Evolutionary conservation across 1,284 basidiomycete genomes (phyloP).

Genomic region (Apiotrichum montevideense): DNA sequence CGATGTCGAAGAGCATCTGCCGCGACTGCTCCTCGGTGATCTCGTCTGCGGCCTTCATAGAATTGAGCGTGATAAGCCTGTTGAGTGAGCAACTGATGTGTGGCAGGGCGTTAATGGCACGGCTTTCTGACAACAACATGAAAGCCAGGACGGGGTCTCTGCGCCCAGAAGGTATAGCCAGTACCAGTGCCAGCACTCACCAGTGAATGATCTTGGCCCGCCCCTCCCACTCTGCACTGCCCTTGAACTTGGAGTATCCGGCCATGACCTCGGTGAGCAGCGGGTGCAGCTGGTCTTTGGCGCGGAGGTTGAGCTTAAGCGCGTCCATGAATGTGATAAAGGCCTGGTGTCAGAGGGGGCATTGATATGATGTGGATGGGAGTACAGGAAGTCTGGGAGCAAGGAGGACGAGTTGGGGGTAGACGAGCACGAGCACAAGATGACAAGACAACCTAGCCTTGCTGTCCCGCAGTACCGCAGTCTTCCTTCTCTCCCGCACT

Average conservation of each 20-base stretch:
- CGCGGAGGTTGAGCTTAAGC: conserved; percentile 80
- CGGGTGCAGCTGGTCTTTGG: conserved; percentile 95
- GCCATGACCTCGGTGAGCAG: conserved; percentile 90
- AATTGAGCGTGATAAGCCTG: conserved; percentile 93
- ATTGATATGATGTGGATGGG: no score
- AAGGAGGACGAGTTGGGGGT: no score
- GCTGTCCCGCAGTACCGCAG: neutral
- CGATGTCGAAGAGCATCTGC: conserved; percentile 91
- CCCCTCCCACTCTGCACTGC: conserved; percentile 89
- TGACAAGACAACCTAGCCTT: neutral
- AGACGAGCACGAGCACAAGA: neutral
- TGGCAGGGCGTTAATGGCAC: no score
- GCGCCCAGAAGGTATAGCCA: neutral
- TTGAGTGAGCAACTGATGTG: neutral
- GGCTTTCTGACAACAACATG: no score
- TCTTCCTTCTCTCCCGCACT: neutral
- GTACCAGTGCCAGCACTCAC: conserved; percentile 50
- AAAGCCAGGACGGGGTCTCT: neutral
- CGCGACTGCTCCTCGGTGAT: conserved; percentile 91
- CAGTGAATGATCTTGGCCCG: conserved; percentile 88
- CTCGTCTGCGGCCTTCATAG: conserved; percentile 95
- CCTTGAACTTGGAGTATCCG: conserved; percentile 85
- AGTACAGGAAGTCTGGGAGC: no score
- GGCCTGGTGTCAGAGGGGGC: conserved; percentile 52
- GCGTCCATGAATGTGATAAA: conserved; percentile 99